These are phyloP conservation scores for Rhodotorula sp. DNA, from an alignment of 1,284 basidiomycete species.

Conservation along the genomic window DNA sequence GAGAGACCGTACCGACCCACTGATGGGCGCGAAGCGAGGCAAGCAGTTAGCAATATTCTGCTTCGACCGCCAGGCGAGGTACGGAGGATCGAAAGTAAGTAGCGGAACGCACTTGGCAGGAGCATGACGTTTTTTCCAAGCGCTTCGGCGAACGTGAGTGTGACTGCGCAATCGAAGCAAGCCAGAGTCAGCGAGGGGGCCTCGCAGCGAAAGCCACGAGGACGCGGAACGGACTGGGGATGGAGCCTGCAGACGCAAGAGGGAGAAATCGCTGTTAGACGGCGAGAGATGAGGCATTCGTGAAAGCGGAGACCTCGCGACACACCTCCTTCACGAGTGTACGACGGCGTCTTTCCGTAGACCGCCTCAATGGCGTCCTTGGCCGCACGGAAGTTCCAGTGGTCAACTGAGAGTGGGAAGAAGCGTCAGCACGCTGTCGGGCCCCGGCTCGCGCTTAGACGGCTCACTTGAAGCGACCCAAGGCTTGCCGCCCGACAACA, in stretches of 20 bases:
- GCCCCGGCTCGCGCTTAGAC: neutral
- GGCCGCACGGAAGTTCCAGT: slow-evolving; percentile 96
- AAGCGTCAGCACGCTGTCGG: accelerated
- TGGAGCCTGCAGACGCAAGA: slow-evolving; percentile 10
- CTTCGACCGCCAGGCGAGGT: neutral
- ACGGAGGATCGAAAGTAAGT: neutral
- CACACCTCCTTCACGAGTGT: slow-evolving; percentile 79
- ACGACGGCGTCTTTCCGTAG: slow-evolving; percentile 78
- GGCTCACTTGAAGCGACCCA: slow-evolving; percentile 60
- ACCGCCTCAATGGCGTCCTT: slow-evolving; percentile 76
- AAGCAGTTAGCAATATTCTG: neutral
- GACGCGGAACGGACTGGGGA: slow-evolving; percentile 11
- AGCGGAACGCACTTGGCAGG: slow-evolving; percentile 44
- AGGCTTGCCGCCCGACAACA: slow-evolving; percentile 79
- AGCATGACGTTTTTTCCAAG: slow-evolving; percentile 59
- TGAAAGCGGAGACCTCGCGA: too few species aligned
- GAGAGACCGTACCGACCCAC: slow-evolving; percentile 52
- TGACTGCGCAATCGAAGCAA: slow-evolving; percentile 49
- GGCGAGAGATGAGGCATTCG: neutral
- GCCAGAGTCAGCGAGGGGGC: neutral
- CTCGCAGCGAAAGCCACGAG: neutral
- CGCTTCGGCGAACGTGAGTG: slow-evolving; percentile 89
- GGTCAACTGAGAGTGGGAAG: slow-evolving; percentile 55
- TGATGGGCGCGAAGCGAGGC: slow-evolving; percentile 56
- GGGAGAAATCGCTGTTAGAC: neutral